These are phyloP conservation scores for Penicillium frequentans DNA, from an alignment of 2,329 filamentous ascomycete species.

Conservation along the genomic window DNA sequence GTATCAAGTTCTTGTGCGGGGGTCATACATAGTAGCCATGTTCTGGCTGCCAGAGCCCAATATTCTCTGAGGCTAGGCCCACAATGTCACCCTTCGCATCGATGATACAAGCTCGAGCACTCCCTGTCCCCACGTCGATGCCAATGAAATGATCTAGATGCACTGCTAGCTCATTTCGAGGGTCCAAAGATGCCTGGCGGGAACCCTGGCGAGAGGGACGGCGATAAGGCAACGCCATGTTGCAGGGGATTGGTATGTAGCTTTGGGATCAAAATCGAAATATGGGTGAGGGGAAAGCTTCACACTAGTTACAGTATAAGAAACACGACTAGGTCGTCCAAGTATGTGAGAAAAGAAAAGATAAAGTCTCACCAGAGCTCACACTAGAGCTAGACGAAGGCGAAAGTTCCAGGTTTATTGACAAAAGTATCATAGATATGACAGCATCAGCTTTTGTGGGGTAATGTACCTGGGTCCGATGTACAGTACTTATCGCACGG, in stretches of 20 bases:
- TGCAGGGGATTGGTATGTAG: constrained; percentile 17
- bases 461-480: background rate
- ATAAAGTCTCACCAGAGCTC: background rate
- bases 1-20: background rate
- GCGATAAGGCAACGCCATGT: constrained; percentile 27
- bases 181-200: constrained; percentile 43
- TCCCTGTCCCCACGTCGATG: constrained; percentile 95
- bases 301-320: background rate
- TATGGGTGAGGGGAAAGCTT: background rate
- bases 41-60: constrained; percentile 77
- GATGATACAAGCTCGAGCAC: constrained; percentile 93
- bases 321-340: background rate
- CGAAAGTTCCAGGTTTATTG: background rate
- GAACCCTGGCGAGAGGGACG: constrained; percentile 34
- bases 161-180: constrained; percentile 58
- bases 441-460: background rate
- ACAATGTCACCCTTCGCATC: constrained; percentile 87
- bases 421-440: background rate
- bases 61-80: constrained; percentile 68
- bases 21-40: constrained; percentile 68
- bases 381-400: background rate
- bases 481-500: background rate
- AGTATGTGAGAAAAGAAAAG: background rate
- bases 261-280: background rate
- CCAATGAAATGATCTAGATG: constrained; percentile 70